Evolutionary conservation across 768 basidiomycete species (phyloP).

Genomic region (Tricholoma saponaceum): DNA sequence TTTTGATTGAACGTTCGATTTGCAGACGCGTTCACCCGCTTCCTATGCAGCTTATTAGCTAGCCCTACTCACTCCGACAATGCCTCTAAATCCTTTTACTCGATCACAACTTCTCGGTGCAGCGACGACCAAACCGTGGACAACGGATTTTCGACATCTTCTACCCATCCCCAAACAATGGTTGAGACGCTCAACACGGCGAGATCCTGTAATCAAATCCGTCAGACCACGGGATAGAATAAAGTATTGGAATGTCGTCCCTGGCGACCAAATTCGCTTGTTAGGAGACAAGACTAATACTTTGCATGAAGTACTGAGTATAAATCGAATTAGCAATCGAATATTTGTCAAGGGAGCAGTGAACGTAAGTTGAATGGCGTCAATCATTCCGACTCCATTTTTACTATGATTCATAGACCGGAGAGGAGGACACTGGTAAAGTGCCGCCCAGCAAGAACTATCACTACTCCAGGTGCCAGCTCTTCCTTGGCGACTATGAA

Average conservation of each 20-base stretch:
- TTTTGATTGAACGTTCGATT: too few species aligned
- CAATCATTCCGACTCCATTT: background rate
- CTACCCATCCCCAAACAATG: slow-evolving; percentile 55
- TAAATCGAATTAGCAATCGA: slow-evolving; percentile 70
- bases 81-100: slow-evolving; percentile 30
- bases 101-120: slow-evolving; percentile 38
- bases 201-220: slow-evolving; percentile 48
- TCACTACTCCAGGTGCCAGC: slow-evolving; percentile 79
- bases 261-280: slow-evolving; percentile 75
- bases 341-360: slow-evolving; percentile 49
- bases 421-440: slow-evolving; percentile 24
- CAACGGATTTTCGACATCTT: slow-evolving; percentile 65
- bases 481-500: slow-evolving; percentile 67
- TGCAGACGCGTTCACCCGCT: too few species aligned
- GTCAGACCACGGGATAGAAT: slow-evolving; percentile 66
- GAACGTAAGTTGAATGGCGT: slow-evolving; percentile 23
- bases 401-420: slow-evolving; percentile 8
- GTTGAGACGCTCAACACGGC: slow-evolving; percentile 38
- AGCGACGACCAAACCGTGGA: slow-evolving; percentile 52
- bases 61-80: slow-evolving; percentile 4
- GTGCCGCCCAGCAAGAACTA: slow-evolving; percentile 43
- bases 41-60: background rate
- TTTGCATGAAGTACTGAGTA: slow-evolving; percentile 66
- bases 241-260: slow-evolving; percentile 84
- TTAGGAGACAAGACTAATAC: slow-evolving; percentile 58